Base-by-base conservation (phyloP, 345 rosid species). In the Bruguiera parviflora region DNA sequence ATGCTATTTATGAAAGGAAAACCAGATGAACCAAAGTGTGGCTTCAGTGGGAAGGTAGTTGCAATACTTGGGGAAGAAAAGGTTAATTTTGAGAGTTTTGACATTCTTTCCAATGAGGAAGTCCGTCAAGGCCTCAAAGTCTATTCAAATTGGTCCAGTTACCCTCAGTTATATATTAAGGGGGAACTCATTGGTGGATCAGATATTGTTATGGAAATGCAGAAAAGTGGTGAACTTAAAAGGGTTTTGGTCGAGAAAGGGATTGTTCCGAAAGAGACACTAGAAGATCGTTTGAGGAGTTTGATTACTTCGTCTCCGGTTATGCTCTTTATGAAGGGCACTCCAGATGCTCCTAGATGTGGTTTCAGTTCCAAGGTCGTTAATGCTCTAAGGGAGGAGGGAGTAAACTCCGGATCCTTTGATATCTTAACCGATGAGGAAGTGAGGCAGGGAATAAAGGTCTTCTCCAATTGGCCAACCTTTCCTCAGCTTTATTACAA, bases 321-420 rank as follows among this genome's bases (percentile, higher is more conserved):
- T 66, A 92, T 96, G 91, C 89, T 96, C 16, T 96, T 96, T 87
- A 92, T 96, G 94, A 90, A 96, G 81, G 99, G 99, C 21, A 83
- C 73, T 59, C 99, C 97, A 0, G 96, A 90, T 73, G 87, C 85
- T 66, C 98, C 99, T 0, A 79, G 82, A 73, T 92, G 99, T 5
- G 99, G 99, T 61, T 96, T 92, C 67, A 90, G 98, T 79, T 92
- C 99, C 60, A 89, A 89, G 80, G 99, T 92, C 37, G 96, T 90
- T 58, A 90, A 85, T 53, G 88, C 97, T 9, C 72, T 92, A 58
- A 86, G 75, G 66, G 99, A 84, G 68, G 91, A 85, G 60, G 86
- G 83, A 8, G 78, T 92, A 66, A 70, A 65, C 75, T 96, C 90
- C n/a, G 90, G 91, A 20, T 85, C 91, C 29, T 96, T 96, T 5